Conservation (phyloP, 805 yeast genomes). For the Candida maris region DNA sequence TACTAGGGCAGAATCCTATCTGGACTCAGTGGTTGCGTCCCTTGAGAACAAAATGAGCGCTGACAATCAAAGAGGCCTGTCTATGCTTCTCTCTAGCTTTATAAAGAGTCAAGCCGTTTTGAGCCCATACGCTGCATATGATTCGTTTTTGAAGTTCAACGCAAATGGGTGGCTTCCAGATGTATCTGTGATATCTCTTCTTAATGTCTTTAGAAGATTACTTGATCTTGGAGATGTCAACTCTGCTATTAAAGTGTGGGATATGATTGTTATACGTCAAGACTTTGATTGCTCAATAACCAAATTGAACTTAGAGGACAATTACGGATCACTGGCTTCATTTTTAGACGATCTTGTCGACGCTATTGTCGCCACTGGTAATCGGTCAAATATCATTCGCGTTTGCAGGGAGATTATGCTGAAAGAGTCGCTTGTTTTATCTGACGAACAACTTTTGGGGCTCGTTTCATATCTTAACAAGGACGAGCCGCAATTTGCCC, state of each 20-base stretch:
- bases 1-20: conserved; percentile 49
- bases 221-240: conserved; percentile 20
- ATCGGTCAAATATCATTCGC: conserved; percentile 26
- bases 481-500: conserved; percentile 11
- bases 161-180: conserved; percentile 33
- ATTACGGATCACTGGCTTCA: conserved; percentile 16
- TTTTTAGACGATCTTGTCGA: conserved; percentile 23
- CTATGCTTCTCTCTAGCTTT: conserved; percentile 25
- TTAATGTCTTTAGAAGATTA: conserved; percentile 24
- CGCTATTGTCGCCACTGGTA: conserved; percentile 16
- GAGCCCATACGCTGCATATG: conserved; percentile 25
- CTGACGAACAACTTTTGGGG: conserved; percentile 21
- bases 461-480: conserved; percentile 24
- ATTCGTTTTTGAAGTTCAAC: conserved; percentile 26
- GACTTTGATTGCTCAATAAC: conserved; percentile 28
- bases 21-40: conserved; percentile 48
- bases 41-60: conserved; percentile 11
- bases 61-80: conserved; percentile 11
- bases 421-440: conserved; percentile 26
- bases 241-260: conserved; percentile 29
- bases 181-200: conserved; percentile 25
- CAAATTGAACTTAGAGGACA: conserved; percentile 10
- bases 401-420: conserved; percentile 28
- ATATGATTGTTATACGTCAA: conserved; percentile 27
- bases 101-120: conserved; percentile 25